Percentiles rank a stretch among this genome's conserved stretches.
Conservation (phyloP, 257 asterid species). For the Knoxia roxburghii region DNA sequence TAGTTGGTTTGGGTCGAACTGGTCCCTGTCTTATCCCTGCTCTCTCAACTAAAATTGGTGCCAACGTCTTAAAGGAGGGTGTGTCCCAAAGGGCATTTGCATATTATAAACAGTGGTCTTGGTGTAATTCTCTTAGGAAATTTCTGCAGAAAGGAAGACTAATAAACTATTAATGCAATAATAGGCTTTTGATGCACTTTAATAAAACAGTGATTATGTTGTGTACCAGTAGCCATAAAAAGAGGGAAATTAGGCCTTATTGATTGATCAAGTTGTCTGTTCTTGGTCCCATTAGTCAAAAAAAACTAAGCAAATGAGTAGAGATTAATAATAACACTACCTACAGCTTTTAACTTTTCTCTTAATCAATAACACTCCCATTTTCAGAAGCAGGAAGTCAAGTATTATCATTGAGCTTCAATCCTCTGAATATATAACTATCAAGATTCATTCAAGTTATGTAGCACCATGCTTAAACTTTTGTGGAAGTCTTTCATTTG, state of each 20-base stretch:
- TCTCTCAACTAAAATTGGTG: conserved; percentile 20
- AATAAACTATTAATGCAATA: not conserved
- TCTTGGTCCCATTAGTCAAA: conserved; percentile 12
- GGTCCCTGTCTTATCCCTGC: conserved; percentile 12
- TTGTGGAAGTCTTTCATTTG: not conserved
- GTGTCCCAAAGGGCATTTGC: conserved; percentile 21
- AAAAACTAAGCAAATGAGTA: conserved; percentile 7
- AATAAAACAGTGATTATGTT: not conserved
- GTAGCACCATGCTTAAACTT: not conserved
- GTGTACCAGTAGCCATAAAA: not conserved
- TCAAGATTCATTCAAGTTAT: not conserved
- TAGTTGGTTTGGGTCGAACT: not conserved
- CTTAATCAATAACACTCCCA: conserved; percentile 14
- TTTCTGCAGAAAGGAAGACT: conserved; percentile 4
- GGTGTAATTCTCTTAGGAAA: not conserved
- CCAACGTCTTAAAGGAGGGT: conserved; percentile 35
- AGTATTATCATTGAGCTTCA: not conserved
- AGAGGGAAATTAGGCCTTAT: conserved; percentile 3
- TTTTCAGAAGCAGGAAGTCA: conserved; percentile 17
- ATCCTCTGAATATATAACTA: not conserved
- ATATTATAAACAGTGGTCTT: conserved; percentile 23
- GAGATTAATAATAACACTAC: not conserved
- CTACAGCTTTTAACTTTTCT: conserved; percentile 10
- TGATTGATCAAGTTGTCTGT: not conserved
- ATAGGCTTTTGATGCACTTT: conserved; percentile 4